Base-by-base conservation (phyloP, 768 basidiomycete genomes). In the Auricularia auricula-judae region DNA sequence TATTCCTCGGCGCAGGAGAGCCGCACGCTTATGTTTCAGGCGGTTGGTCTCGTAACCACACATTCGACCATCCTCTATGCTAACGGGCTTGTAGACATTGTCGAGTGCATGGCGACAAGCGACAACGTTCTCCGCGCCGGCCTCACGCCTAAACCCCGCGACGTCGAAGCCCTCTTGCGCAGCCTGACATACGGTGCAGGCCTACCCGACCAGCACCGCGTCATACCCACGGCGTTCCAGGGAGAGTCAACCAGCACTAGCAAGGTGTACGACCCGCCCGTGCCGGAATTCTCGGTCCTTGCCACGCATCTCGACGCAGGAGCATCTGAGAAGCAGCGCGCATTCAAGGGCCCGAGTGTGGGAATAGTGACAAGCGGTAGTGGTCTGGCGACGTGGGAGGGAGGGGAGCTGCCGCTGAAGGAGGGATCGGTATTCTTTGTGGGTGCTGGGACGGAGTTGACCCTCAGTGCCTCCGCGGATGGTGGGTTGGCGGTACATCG, bases 51-150 rank as follows among this genome's bases (percentile, higher is more conserved):
- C 3, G 29, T 56, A 36, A 58, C 18, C 42, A 53, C 23, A 16
- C 10, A 11, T 3, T 56, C 23, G 62, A 67, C 18, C 23, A 23
- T 23, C 23, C 29, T 29, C 36, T 33, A 42, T 16, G 61, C 63
- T 63, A 43, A 54, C 18, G 2, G 63, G 51, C 33, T 36, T 47
- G 3, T 70, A 96, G 96, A 99, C 72, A 95, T 95, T 74, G 93
- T 98, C 72, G 97, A 98, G 72, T 96, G 93, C 78, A 98, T 98
- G 95, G 96, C 96, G 33, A 95, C 95, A 67, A 95, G 93, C 0
- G 97, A 99, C 78, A 98, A 98, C 74, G 97, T 99, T 74, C 95
- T 99, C 68, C 91, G 97, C 36, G 97, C 97, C 5, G 97, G 97
- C 14, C 85, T 99, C 47, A 99, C 97, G 0, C 96, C 97, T 1